Conservation (phyloP, 176 grass and related monocot genomes). For the Aegilops umbellulata region DNA sequence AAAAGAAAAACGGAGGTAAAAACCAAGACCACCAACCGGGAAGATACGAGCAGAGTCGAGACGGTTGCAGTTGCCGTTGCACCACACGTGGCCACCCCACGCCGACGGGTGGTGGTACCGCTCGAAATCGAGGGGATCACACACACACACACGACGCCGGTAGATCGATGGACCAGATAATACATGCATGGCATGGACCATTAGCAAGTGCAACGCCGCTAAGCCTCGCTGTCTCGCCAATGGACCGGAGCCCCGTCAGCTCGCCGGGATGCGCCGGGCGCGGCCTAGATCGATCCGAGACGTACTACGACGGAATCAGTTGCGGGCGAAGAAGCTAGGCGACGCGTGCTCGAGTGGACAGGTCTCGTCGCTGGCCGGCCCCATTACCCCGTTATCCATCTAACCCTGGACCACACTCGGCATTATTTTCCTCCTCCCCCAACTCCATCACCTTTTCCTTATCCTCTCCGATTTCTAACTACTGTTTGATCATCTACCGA, state of each 20-base stretch:
- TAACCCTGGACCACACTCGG: background rate
- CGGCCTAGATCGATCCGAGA: background rate
- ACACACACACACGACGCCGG: too few species aligned
- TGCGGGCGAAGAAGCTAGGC: background rate
- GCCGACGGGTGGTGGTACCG: too few species aligned
- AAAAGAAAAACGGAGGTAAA: background rate
- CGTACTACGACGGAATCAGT: background rate
- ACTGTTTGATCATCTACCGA: background rate
- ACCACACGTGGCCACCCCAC: background rate
- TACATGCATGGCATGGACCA: background rate
- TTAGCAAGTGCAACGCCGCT: background rate
- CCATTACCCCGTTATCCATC: constrained; percentile 24
- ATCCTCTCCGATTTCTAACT: background rate
- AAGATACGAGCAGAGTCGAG: background rate
- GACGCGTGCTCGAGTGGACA: background rate
- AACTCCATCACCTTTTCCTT: constrained; percentile 1
- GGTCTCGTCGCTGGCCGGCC: background rate
- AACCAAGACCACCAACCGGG: background rate
- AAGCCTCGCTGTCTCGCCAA: background rate
- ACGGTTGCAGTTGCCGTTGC: background rate
- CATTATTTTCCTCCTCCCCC: constrained; percentile 21
- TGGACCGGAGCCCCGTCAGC: background rate
- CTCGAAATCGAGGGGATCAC: too few species aligned
- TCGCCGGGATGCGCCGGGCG: background rate
- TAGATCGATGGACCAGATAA: background rate